phyloP scores from a whole-genome alignment of 2,329 filamentous ascomycete genomes.

The Stagonosporopsis tanaceti region DNA sequence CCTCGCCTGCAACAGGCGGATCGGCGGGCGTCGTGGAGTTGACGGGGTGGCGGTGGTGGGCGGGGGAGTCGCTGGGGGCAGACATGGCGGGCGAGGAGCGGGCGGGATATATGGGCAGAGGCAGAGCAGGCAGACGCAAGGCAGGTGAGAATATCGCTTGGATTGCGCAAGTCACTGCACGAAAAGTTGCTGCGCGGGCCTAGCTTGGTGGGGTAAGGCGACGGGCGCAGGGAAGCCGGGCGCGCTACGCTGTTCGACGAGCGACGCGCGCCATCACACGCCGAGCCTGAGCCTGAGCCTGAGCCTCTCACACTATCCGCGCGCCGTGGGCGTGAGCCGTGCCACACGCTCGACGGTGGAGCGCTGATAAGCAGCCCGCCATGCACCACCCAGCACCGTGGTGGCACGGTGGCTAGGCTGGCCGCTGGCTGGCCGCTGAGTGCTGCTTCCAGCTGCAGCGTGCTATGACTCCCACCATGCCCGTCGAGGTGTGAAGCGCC shows the following conservation, averaged over 20 bases:
- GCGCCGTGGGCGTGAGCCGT: slow-evolving; percentile 2
- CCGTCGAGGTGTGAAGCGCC: slow-evolving; percentile 10
- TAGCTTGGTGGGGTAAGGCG: slow-evolving; percentile 13
- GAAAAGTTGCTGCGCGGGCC: slow-evolving; percentile 17
- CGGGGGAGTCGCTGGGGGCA: slow-evolving; percentile 29
- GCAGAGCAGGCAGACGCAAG: slow-evolving; percentile 22
- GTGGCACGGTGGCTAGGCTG: background rate
- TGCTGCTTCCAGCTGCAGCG: slow-evolving; percentile 2
- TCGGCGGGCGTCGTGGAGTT: slow-evolving; percentile 30
- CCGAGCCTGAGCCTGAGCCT: no score
- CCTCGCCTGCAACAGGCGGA: slow-evolving; percentile 30
- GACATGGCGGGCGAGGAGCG: slow-evolving; percentile 44
- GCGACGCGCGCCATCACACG: no score
- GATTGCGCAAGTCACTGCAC: slow-evolving; percentile 15
- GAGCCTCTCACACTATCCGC: slow-evolving; percentile 1
- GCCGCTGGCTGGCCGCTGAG: slow-evolving; percentile 1
- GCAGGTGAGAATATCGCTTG: slow-evolving; percentile 28
- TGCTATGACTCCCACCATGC: slow-evolving; percentile 17
- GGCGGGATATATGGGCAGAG: slow-evolving; percentile 23
- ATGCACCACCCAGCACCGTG: slow-evolving; percentile 1
- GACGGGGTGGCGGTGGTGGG: slow-evolving; percentile 28
- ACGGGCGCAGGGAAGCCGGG: slow-evolving; percentile 12
- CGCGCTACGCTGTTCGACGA: slow-evolving; percentile 9
- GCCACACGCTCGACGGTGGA: slow-evolving; percentile 19
- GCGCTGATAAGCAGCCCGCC: slow-evolving; percentile 10